phyloP scores from a whole-genome alignment of 1,284 basidiomycete species.

The Serendipita sp. region DNA sequence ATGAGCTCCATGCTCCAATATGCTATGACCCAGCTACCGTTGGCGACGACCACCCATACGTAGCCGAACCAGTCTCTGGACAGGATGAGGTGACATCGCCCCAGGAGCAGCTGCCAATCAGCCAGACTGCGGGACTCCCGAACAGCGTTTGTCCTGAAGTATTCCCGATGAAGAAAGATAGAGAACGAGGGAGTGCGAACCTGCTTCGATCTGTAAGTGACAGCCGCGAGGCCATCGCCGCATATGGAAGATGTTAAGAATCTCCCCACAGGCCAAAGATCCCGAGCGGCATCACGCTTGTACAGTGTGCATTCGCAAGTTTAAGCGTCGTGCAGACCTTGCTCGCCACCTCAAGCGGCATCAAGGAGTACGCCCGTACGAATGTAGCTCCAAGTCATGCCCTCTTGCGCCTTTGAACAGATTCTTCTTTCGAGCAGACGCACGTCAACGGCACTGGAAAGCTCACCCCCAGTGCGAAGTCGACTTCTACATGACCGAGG shows the following conservation, averaged over 20 bases:
- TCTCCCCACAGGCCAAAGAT: not conserved
- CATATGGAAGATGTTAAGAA: not conserved
- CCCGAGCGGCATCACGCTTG: not conserved
- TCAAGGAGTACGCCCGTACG: not conserved
- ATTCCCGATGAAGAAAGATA: slow-evolving; percentile 7
- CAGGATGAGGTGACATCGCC: not conserved
- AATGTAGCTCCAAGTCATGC: not conserved
- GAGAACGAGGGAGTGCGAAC: not conserved
- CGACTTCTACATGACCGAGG: not conserved
- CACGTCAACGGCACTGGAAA: slow-evolving; percentile 3
- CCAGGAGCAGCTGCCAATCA: not conserved
- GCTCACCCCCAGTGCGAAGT: not conserved
- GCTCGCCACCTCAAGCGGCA: slow-evolving; percentile 5
- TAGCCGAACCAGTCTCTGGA: not conserved
- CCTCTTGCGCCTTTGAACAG: not conserved
- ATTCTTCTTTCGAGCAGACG: slow-evolving; percentile 1
- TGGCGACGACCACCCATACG: not conserved
- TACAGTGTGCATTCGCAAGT: slow-evolving; percentile 2
- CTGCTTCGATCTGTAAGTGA: not conserved
- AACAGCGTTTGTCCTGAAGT: not conserved
- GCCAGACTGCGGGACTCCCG: not conserved
- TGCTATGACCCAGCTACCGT: not conserved
- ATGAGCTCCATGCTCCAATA: not conserved
- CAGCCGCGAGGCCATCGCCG: not conserved
- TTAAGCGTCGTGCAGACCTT: slow-evolving; percentile 3